Base-by-base conservation (phyloP, 257 asterid species). In the Ehretia macrophylla region DNA sequence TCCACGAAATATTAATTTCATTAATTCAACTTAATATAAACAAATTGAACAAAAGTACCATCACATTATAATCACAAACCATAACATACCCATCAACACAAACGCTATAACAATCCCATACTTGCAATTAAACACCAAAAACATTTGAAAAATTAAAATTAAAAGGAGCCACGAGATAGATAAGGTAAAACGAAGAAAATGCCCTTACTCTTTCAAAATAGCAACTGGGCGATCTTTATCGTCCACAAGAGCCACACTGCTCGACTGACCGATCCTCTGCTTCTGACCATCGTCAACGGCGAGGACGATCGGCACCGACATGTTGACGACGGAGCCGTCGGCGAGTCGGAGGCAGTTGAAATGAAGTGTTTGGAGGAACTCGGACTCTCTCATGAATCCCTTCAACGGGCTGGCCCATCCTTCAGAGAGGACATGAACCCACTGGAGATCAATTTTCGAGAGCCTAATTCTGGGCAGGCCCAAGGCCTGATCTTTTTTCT, bases 281-380 rank as follows among this genome's bases (percentile, higher is more conserved):
- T 81, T 92, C 73, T 73, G 81, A 8, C 76, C 73, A 54, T 88
- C 96, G 60, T 92, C 97, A 42, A 92, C 72, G 20, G 97, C 94
- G 37, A 92, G 90, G 50, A 88, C 99, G 62, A 92, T 88, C 14
- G 97, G 95, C 63, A 92, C 86, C 65, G 99, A 92, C 99, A 92
- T 92, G 65, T 92, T 92, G 76, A 82, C 97, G 53, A 72, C 55
- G 55, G 95, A 83, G 60, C 94, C 95, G 75, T 84, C 70, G 0
- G 74, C 79, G 11, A 83, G 79, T 1, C 96, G 84, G 72, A 92
- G 87, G 56, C 94, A 86, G 60, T 84, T 80, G 21, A 86, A 92
- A 92, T 92, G 99, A 84, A 92, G 96, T 58, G 95, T 85, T 84
- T 92, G 97, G 91, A 93, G 95, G 95, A 83, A 88, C 99, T 93